Conservation (phyloP, 106 monocot species). For the Acanthochlamys bracteata region DNA sequence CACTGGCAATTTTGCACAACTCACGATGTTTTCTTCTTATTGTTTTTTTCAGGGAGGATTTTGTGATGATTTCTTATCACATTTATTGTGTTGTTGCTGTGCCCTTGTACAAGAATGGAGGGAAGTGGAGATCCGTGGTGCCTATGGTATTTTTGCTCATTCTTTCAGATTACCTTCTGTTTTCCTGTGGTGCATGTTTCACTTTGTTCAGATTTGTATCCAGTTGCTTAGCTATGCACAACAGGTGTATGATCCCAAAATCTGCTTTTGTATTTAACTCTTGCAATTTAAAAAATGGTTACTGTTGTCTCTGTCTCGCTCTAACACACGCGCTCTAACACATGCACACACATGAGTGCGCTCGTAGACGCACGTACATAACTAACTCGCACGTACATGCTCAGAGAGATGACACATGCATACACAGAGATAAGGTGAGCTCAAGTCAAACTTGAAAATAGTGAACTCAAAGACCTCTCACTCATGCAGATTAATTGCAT, state of each 20-base stretch:
- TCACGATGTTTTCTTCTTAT: background rate
- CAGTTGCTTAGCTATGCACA: no score
- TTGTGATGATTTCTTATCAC: constrained; percentile 90
- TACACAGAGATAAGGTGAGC: no score
- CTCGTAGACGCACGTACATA: no score
- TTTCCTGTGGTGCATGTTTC: no score
- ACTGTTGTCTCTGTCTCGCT: background rate
- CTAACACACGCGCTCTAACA: background rate
- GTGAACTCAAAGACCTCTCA: no score
- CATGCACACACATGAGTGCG: no score
- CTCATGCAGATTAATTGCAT: no score
- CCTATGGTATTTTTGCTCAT: constrained; percentile 25
- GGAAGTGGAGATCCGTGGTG: constrained; percentile 74
- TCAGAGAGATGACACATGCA: no score
- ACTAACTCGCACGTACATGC: no score
- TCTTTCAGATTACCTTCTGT: no score
- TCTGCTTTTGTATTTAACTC: background rate
- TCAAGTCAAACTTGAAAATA: no score
- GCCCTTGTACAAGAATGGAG: constrained; percentile 97
- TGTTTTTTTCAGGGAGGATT: constrained; percentile 53
- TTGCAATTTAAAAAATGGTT: background rate
- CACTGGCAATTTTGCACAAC: no score
- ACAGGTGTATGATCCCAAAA: background rate
- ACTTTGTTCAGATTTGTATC: background rate
- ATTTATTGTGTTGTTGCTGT: constrained; percentile 91